Conservation (phyloP, 805 yeast species). For the Candida silvatica region DNA sequence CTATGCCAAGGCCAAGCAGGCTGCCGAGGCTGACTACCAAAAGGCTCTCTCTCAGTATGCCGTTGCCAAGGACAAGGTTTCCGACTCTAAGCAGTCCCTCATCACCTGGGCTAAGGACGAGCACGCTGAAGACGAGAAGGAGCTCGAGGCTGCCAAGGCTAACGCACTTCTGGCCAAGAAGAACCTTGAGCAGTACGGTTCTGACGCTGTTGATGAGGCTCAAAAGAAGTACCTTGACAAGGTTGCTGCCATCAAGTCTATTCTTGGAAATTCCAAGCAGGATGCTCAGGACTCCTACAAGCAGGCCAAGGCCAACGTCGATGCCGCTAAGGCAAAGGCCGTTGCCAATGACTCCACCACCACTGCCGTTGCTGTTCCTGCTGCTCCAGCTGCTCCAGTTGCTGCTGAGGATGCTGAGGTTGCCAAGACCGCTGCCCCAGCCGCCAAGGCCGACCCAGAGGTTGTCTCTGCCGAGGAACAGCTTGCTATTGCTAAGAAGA, state of each 20-base stretch:
- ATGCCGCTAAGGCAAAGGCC: slow-evolving; percentile 6
- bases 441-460: slow-evolving; percentile 24
- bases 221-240: slow-evolving; percentile 13
- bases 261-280: slow-evolving; percentile 1
- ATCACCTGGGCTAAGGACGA: not conserved
- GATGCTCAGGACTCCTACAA: not conserved
- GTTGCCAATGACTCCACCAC: slow-evolving; percentile 10
- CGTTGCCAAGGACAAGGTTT: slow-evolving; percentile 14
- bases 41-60: slow-evolving; percentile 18
- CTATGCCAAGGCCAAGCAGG: not conserved
- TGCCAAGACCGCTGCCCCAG: slow-evolving; percentile 35
- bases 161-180: slow-evolving; percentile 21
- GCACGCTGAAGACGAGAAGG: not conserved
- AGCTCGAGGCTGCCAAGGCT: slow-evolving; percentile 22
- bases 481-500: slow-evolving; percentile 16
- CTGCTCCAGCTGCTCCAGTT: not conserved
- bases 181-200: slow-evolving; percentile 22
- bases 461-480: slow-evolving; percentile 16
- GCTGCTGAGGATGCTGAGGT: slow-evolving; percentile 28
- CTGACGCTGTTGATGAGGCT: slow-evolving; percentile 19
- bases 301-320: not conserved
- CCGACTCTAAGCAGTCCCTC: not conserved
- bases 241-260: not conserved
- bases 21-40: slow-evolving; percentile 13
- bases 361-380: slow-evolving; percentile 1